Percentiles rank a stretch among this genome's conserved stretches.
Conservation (phyloP, 352 stramenopile genomes). For the Globisporangium splendens region DNA sequence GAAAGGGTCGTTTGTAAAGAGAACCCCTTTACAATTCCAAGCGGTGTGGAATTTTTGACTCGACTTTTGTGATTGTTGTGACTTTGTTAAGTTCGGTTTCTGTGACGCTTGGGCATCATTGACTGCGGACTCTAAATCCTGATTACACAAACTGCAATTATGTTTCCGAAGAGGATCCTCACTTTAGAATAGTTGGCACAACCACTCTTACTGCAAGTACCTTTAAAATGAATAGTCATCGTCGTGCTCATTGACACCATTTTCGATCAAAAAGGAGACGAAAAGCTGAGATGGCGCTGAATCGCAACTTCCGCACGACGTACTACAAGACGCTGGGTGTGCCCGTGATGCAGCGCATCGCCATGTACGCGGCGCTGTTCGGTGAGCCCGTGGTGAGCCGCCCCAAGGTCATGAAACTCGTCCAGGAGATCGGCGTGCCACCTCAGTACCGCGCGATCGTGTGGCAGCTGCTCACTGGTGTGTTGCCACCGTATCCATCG, state of each 20-base stretch:
- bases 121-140: neutral
- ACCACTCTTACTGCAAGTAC: no score
- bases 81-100: neutral
- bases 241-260: no score
- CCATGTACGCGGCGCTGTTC: slow-evolving; percentile 67
- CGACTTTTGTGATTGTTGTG: neutral
- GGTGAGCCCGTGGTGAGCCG: slow-evolving; percentile 53
- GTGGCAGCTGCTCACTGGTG: slow-evolving; percentile 57
- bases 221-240: no score
- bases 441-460: slow-evolving; percentile 42
- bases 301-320: slow-evolving; percentile 77
- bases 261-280: neutral
- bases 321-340: slow-evolving; percentile 89
- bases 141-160: no score
- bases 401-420: slow-evolving; percentile 65
- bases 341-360: slow-evolving; percentile 79
- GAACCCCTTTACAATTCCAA: neutral
- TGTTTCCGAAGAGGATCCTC: no score
- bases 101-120: neutral
- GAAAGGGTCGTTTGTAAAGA: neutral
- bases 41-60: neutral
- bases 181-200: no score
- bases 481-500: slow-evolving; percentile 50
- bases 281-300: slow-evolving; percentile 46
- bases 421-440: slow-evolving; percentile 68